phyloP scores from a whole-genome alignment of 495 filamentous ascomycete species.

The Niebla homalea region DNA sequence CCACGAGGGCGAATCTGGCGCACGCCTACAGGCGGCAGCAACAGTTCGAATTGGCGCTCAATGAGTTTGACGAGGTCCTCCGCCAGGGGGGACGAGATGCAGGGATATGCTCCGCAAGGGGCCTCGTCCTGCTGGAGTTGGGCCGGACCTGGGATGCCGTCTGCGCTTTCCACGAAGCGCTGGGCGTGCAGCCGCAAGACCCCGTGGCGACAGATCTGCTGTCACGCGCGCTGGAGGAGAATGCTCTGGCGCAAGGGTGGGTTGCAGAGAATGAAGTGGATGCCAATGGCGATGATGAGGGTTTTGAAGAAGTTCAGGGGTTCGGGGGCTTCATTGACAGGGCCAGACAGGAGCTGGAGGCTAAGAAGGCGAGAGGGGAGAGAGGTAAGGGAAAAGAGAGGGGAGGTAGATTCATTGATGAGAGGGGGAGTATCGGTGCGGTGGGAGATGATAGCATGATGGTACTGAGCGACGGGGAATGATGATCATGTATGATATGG shows the following conservation, averaged over 20 bases:
- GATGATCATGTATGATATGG: background rate
- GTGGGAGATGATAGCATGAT: conserved; percentile 19
- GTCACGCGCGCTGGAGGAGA: conserved; percentile 18
- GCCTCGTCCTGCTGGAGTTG: conserved; percentile 59
- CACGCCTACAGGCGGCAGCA: conserved; percentile 70
- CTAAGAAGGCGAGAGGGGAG: conserved; percentile 7
- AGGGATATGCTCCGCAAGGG: conserved; percentile 58
- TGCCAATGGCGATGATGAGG: conserved; percentile 12
- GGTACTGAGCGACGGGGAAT: conserved; percentile 19
- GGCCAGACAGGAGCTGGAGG: conserved; percentile 6
- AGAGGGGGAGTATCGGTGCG: conserved; percentile 24
- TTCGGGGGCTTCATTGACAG: conserved; percentile 14
- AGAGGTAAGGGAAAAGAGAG: conserved; percentile 7
- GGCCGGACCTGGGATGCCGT: conserved; percentile 54
- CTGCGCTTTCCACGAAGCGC: conserved; percentile 54
- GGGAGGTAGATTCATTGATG: conserved; percentile 21
- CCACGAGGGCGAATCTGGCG: conserved; percentile 75
- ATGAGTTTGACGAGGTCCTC: conserved; percentile 70
- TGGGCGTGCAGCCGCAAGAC: conserved; percentile 57
- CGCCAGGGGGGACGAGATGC: conserved; percentile 61
- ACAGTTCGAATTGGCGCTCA: conserved; percentile 56
- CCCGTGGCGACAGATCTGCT: conserved; percentile 54
- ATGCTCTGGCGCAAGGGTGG: conserved; percentile 18
- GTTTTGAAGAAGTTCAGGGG: conserved; percentile 10
- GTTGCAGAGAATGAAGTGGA: conserved; percentile 8